Conservation (phyloP, 73 alveolate species). For the Paramecium primaurelia region DNA sequence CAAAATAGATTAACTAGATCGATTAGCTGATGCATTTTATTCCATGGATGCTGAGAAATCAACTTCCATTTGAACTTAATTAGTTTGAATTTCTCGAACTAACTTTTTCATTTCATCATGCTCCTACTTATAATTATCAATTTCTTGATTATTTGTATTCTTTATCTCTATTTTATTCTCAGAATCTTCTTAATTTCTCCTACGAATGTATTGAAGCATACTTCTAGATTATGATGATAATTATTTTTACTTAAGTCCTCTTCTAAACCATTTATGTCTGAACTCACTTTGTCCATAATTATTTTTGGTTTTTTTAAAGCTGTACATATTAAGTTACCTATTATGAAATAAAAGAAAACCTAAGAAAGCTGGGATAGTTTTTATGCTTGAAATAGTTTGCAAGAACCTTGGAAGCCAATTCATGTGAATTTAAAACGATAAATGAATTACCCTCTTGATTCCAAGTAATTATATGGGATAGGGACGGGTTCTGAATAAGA, state of each 20-base stretch:
- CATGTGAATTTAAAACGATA: not conserved
- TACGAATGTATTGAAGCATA: conserved; percentile 35
- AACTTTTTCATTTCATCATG: not conserved
- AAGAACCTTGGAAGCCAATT: not conserved
- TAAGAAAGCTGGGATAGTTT: conserved; percentile 41
- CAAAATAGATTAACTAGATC: not conserved
- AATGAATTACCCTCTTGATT: conserved; percentile 37
- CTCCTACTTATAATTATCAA: not conserved
- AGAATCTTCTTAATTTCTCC: conserved; percentile 31
- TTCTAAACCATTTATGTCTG: conserved; percentile 29
- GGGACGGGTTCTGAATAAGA: not conserved
- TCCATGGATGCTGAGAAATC: conserved; percentile 26
- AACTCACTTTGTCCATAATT: conserved; percentile 34
- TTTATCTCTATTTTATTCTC: conserved; percentile 19
- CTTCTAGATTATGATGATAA: not conserved
- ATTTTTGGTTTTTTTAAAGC: conserved; percentile 48
- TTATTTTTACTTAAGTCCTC: not conserved
- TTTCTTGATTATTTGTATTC: not conserved
- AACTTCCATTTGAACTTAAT: not conserved
- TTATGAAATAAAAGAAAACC: not conserved
- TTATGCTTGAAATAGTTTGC: conserved; percentile 49
- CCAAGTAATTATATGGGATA: not conserved
- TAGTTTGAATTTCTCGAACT: not conserved
- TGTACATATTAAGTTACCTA: conserved; percentile 45
- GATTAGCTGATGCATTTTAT: not conserved